Evolutionary conservation across 495 filamentous ascomycete species (phyloP).

Genomic region (Aspergillus ellipticus): DNA sequence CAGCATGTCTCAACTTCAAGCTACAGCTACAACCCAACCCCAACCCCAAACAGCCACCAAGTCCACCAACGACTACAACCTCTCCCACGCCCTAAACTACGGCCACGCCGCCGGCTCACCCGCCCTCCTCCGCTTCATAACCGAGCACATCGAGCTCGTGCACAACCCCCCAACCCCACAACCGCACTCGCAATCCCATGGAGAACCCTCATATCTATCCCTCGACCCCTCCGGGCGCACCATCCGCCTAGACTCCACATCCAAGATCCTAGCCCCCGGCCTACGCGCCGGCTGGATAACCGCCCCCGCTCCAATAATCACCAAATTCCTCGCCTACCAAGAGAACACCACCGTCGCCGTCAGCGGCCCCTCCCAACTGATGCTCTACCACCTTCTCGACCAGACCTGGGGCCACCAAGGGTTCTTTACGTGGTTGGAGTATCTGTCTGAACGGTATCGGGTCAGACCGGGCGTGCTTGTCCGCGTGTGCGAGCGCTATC

Average conservation of each 20-base stretch:
- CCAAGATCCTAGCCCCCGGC: conserved; percentile 30
- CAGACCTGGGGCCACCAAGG: conserved; percentile 26
- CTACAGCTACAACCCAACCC: no score
- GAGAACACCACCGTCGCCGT: conserved; percentile 19
- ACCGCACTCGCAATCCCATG: no score
- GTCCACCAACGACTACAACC: conserved; percentile 2
- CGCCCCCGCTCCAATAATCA: conserved; percentile 19
- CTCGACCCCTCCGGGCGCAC: conserved; percentile 60
- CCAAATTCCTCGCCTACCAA: conserved; percentile 17
- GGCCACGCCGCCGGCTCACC: conserved; percentile 13
- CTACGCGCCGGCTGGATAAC: conserved; percentile 30
- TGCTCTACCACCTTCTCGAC: conserved; percentile 25
- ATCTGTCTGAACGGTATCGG: conserved; percentile 16
- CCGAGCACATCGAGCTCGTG: conserved; percentile 21
- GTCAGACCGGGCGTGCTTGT: conserved; percentile 18
- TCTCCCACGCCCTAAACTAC: conserved; percentile 16
- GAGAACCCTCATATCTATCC: conserved; percentile 15
- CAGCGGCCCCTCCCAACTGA: conserved; percentile 25
- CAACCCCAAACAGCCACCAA: no score
- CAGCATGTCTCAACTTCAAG: no score
- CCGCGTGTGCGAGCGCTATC: conserved; percentile 14
- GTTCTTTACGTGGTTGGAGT: conserved; percentile 21
- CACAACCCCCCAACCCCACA: conserved; percentile 18
- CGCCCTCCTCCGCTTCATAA: conserved; percentile 18
- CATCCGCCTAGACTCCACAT: conserved; percentile 36